Conservation (phyloP, 768 basidiomycete genomes). For the Leucogyrophana mollusca region DNA sequence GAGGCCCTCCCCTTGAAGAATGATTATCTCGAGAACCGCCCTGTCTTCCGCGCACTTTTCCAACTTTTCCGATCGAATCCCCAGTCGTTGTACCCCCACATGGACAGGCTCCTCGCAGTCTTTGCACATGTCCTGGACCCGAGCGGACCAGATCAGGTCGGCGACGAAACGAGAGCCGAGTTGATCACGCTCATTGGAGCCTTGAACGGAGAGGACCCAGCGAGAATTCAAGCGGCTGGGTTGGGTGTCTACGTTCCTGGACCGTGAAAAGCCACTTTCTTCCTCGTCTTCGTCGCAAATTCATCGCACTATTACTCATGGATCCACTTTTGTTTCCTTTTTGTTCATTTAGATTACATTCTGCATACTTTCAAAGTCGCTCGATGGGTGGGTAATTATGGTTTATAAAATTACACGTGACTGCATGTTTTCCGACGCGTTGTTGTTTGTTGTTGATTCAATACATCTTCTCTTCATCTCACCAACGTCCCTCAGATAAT, state of each 20-base stretch:
- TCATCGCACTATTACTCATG: neutral
- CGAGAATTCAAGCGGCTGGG: constrained; percentile 79
- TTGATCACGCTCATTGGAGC: constrained; percentile 71
- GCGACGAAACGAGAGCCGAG: constrained; percentile 73
- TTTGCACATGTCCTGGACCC: constrained; percentile 86
- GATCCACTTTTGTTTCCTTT: constrained; percentile 1
- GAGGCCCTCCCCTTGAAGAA: constrained; percentile 81
- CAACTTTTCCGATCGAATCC: constrained; percentile 80
- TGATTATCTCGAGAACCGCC: constrained; percentile 87
- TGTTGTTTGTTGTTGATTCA: constrained; percentile 8
- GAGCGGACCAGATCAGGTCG: constrained; percentile 68
- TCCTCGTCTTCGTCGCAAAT: neutral
- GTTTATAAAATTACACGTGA: constrained; percentile 26
- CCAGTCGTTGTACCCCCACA: constrained; percentile 63
- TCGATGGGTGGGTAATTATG: constrained; percentile 7
- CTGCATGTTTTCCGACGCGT: constrained; percentile 16
- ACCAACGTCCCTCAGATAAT: constrained; percentile 5
- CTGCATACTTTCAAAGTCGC: constrained; percentile 11
- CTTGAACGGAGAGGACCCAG: constrained; percentile 74
- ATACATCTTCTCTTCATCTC: constrained; percentile 6
- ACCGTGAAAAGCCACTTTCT: constrained; percentile 29
- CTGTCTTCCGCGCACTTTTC: constrained; percentile 89
- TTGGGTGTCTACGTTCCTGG: constrained; percentile 52
- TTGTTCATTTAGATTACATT: constrained; percentile 20
- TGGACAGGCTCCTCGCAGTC: constrained; percentile 76